Evolutionary conservation across 2,329 filamentous ascomycete genomes (phyloP).

Genomic region (Colletotrichum horii): DNA sequence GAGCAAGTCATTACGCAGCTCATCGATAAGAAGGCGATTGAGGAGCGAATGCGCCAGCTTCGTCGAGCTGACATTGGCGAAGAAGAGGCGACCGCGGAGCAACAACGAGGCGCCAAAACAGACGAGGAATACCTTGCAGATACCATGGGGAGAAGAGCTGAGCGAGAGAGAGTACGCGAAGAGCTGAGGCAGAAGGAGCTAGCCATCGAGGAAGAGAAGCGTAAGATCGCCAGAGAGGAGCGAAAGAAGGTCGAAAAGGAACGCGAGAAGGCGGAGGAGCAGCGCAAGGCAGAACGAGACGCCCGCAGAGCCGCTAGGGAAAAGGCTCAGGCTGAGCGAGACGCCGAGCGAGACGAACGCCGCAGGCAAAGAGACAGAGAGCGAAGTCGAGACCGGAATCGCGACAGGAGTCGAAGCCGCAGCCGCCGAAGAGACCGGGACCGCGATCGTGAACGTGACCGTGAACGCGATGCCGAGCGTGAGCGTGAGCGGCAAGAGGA

Average conservation of each 20-base stretch:
- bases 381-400: conserved; percentile 40
- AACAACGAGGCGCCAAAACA: conserved; percentile 69
- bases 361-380: conserved; percentile 46
- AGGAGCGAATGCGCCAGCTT: conserved; percentile 72
- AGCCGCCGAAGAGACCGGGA: conserved; percentile 27
- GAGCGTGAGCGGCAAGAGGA: conserved; percentile 32
- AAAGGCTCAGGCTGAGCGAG: conserved; percentile 46
- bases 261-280: conserved; percentile 53
- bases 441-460: conserved; percentile 32
- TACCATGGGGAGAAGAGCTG: conserved; percentile 62
- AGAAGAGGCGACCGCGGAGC: conserved; percentile 70
- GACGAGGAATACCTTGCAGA: conserved; percentile 77
- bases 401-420: conserved; percentile 26
- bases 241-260: conserved; percentile 55
- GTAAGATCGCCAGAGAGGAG: conserved; percentile 62
- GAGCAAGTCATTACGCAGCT: conserved; percentile 67
- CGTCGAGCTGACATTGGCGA: conserved; percentile 72
- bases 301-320: conserved; percentile 50
- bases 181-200: conserved; percentile 64
- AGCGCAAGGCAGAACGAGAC: conserved; percentile 55
- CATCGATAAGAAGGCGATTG: conserved; percentile 72
- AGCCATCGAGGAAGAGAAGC: conserved; percentile 67
- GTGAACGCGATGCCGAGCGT: conserved; percentile 34
- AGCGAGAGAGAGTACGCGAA: conserved; percentile 66
- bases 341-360: conserved; percentile 62